Evolutionary conservation across 768 basidiomycete species (phyloP), one percentile per base, ranked within the genome.

Genomic region (Lentinula sp.): DNA sequence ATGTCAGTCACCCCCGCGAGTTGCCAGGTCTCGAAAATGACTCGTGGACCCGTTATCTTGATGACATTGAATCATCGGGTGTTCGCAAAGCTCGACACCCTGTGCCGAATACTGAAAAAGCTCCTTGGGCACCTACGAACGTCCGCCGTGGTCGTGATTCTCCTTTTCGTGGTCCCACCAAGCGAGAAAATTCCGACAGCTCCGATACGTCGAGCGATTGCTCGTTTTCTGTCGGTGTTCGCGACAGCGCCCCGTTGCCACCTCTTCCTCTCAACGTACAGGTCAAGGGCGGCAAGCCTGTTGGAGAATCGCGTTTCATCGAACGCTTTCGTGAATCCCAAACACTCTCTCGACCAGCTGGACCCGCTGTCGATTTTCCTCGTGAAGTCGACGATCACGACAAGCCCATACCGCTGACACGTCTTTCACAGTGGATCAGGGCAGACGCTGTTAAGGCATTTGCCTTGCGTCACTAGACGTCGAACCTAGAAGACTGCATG

Each of bases 131-230:
- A 18, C 67, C n/a, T 37, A 66, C 67, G 8, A 67, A 68, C 21
- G 69, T 78, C 49, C 80, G 81, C 45, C 84, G 87, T 40, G 87
- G 86, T 2, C 70, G 84, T 13, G 86, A 87, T 64, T 64, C 65
- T 5, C 87, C 87, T 1, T 88, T 87, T 66, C 59, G 50, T 7
- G 23, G 11, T 21, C 45, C 58, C 18, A 63, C 66, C 39, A 63
- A 63, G 63, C 65, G 72, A 59, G 57, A 65, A 64, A 13, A 21
- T 23, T 56, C 23, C 13, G 55, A 56, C 50, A 35, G 31, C 23
- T 49, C 68, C 61, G 37, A 67, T 46, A 39, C 63, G 64, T 37
- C 62, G 60, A 53, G 63, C 64, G 15, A 59, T 34, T 21, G 55
- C 59, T 46, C 67, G 21, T 57, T 45, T 53, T 54, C 55, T n/a